Evolutionary conservation across 2,329 filamentous ascomycete genomes (phyloP).

Genomic region (Polytolypa hystricis): DNA sequence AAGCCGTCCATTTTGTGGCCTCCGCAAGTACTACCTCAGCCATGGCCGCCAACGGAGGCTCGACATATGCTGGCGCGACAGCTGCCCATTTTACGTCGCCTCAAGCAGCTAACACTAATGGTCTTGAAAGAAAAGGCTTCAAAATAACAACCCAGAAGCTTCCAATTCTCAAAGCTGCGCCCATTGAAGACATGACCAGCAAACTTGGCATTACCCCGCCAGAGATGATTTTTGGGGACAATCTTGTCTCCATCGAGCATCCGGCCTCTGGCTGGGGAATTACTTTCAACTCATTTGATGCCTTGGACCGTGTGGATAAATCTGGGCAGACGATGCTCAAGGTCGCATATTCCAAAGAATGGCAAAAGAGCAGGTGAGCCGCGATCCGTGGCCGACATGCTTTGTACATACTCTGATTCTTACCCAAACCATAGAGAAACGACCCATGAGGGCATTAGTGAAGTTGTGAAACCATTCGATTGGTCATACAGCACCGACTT

Average conservation of each 20-base stretch:
- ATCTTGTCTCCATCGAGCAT: conserved; percentile 67
- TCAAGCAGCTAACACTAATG: conserved; percentile 39
- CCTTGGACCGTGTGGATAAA: conserved; percentile 86
- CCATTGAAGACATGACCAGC: conserved; percentile 74
- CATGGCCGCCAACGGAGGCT: conserved; percentile 3
- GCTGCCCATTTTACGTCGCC: conserved; percentile 48
- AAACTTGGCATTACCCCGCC: conserved; percentile 77
- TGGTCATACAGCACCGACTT: conserved; percentile 96
- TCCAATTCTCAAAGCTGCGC: conserved; percentile 83
- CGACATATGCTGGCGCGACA: conserved; percentile 12
- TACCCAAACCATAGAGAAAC: conserved; percentile 48
- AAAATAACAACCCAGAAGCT: conserved; percentile 74
- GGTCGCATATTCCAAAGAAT: conserved; percentile 84
- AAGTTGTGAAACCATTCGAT: conserved; percentile 91
- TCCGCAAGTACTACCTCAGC: no score
- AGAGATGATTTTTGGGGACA: conserved; percentile 99
- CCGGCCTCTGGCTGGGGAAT: conserved; percentile 64
- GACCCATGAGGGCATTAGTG: conserved; percentile 74
- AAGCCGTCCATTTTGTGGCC: no score
- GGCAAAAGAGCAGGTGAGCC: conserved; percentile 56
- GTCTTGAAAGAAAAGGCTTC: conserved; percentile 57
- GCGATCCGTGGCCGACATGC: no score
- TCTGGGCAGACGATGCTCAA: conserved; percentile 83
- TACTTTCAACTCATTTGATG: conserved; percentile 73
- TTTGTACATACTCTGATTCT: no score